Percentiles rank a stretch among this genome's conserved stretches.
phyloP scores from a whole-genome alignment of 2,329 filamentous ascomycete genomes.

The Eutypa lata region DNA sequence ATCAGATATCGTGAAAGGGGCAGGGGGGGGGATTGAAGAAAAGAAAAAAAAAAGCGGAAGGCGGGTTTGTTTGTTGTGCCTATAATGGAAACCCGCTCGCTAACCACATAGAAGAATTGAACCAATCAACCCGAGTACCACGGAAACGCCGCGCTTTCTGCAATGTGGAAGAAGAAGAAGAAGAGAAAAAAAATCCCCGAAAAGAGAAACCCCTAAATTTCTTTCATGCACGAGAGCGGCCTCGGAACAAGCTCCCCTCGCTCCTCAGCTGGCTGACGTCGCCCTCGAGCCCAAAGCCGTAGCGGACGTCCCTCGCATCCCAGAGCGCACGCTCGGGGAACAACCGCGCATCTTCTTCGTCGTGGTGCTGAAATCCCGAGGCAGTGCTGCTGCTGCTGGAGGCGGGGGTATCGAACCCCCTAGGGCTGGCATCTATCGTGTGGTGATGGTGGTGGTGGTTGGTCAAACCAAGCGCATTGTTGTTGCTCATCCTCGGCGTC shows the following conservation, averaged over 20 bases:
- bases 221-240: neutral
- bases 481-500: neutral
- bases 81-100: neutral
- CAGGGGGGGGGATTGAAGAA: too few relatives aligned
- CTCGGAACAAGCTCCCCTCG: constrained; percentile 14
- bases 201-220: neutral
- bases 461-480: constrained; percentile 11
- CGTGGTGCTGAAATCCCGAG: too few relatives aligned
- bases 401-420: too few relatives aligned
- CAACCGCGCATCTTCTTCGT: neutral
- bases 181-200: neutral
- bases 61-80: too few relatives aligned
- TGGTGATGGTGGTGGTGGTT: too few relatives aligned
- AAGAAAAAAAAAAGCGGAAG: too few relatives aligned
- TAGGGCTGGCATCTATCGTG: too few relatives aligned
- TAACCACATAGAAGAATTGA: neutral
- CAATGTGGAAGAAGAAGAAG: too few relatives aligned
- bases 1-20: too few relatives aligned
- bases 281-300: constrained; percentile 29
- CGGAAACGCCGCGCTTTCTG: too few relatives aligned
- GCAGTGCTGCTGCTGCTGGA: too few relatives aligned
- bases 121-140: neutral
- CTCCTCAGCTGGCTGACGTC: constrained; percentile 24
- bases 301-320: constrained; percentile 19
- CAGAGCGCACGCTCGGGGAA: constrained; percentile 1